phyloP scores from a whole-genome alignment of 257 asterid genomes.

The Craterostigma plantagineum region DNA sequence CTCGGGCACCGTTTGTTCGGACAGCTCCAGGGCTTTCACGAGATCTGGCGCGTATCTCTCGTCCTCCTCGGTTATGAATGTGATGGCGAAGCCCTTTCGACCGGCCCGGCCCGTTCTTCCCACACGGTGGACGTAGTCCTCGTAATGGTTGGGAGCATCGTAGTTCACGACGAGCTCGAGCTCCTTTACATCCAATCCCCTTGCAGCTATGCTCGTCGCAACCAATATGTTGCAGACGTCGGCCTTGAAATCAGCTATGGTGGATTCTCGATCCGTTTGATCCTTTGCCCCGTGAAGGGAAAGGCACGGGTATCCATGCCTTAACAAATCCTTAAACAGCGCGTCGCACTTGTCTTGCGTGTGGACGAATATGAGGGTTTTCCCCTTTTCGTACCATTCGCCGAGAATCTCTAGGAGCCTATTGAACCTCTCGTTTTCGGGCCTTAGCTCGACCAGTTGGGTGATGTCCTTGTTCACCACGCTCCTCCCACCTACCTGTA shows the following conservation, averaged over 20 bases:
- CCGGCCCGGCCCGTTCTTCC: conserved; percentile 96
- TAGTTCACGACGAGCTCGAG: conserved; percentile 70
- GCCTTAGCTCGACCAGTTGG: conserved; percentile 82
- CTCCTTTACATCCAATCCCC: conserved; percentile 89
- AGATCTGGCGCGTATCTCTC: conserved; percentile 78
- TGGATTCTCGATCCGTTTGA: conserved; percentile 85
- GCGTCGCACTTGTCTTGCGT: conserved; percentile 82
- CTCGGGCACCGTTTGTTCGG: conserved; percentile 70
- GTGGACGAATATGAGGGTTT: conserved; percentile 64
- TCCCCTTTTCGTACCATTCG: conserved; percentile 86
- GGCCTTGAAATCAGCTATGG: conserved; percentile 63
- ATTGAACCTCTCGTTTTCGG: conserved; percentile 65
- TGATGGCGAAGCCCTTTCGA: conserved; percentile 68
- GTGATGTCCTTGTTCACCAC: conserved; percentile 86
- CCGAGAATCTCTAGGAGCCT: conserved; percentile 67
- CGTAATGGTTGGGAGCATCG: conserved; percentile 83
- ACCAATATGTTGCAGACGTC: conserved; percentile 60
- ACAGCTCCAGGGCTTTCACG: conserved; percentile 62
- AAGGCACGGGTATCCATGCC: conserved; percentile 71
- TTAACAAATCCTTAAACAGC: conserved; percentile 47
- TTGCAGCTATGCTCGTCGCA: conserved; percentile 83
- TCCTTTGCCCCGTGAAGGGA: conserved; percentile 92
- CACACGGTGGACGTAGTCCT: conserved; percentile 91
- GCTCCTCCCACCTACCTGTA: conserved; percentile 92
- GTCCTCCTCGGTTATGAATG: conserved; percentile 70